Evolutionary conservation across 805 yeast species (phyloP), one percentile per base, ranked within the genome.

Genomic region (Schizosaccharomyces japonicus): DNA sequence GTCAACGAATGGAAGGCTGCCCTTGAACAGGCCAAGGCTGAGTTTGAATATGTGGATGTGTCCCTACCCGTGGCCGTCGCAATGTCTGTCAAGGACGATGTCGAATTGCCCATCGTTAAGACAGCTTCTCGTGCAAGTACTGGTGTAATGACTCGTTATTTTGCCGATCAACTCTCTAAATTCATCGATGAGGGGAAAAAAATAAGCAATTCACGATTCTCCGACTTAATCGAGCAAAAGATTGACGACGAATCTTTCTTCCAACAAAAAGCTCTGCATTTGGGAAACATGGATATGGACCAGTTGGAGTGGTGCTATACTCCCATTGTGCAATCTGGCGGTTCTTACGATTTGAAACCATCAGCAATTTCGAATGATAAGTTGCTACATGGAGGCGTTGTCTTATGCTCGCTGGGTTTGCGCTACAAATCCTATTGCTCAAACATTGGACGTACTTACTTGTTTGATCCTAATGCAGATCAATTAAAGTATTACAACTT

Each of bases 221-320:
- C 83, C 49, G 90, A 82, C 52, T 71, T 69, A 56, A 69, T 87
- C 47, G 94, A 84, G 59, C 75, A 70, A 57, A 79, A 77, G 60
- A 78, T 87, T 54, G 95, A 83, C 56, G 82, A 80, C 56, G 64
- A 65, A n/a, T 75, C 72, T 54, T 79, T 80, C 65, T 72, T 77
- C 60, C 69, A 69, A 49, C 60, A 62, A 36, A 58, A 73, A 56
- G 73, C 75, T 56, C 70, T 71, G 53, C 59, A 69, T 49, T 53
- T 71, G 19, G 77, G 79, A 44, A 87, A 79, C 27, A 78, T 84
- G 51, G 93, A 83, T 56, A 66, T 78, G 4, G 75, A 73, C 51
- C 72, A 75, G 52, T 64, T 87, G 19, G 96, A 87, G 60, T 87
- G 95, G 95, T 80, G 93, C 53, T 83, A 81, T 61, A 75, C 84